Conservation (phyloP, 495 filamentous ascomycete species). For the Aspergillus carlsbadensis region DNA sequence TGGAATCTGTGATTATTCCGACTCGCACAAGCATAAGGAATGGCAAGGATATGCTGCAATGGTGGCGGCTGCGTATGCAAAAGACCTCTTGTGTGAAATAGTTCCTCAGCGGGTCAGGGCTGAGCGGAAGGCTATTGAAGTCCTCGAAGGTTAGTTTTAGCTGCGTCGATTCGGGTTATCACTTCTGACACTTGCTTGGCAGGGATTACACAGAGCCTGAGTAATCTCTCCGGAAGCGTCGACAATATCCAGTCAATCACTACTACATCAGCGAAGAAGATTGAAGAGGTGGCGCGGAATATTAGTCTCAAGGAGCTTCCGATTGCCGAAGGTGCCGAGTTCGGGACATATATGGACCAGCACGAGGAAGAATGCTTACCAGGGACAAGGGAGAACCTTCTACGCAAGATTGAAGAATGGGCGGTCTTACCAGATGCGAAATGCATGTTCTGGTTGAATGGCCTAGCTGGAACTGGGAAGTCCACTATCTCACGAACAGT, state of each 20-base stretch:
- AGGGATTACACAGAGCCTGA: too few species aligned
- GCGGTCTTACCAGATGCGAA: neutral
- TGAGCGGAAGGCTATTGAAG: neutral
- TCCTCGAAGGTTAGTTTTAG: neutral
- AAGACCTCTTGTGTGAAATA: slow-evolving; percentile 11
- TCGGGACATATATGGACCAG: neutral
- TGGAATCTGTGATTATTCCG: slow-evolving; percentile 42
- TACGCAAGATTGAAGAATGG: too few species aligned
- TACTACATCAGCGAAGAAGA: too few species aligned
- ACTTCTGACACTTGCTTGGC: too few species aligned
- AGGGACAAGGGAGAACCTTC: neutral
- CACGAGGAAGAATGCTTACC: neutral
- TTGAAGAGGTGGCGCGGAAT: too few species aligned
- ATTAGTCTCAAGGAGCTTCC: neutral
- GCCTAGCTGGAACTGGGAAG: neutral
- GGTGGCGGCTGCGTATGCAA: slow-evolving; percentile 34
- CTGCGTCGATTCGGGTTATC: too few species aligned
- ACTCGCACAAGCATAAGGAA: slow-evolving; percentile 39
- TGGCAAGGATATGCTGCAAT: slow-evolving; percentile 42
- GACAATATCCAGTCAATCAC: too few species aligned
- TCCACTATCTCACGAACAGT: neutral
- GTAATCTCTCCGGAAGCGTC: too few species aligned
- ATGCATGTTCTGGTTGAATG: slow-evolving; percentile 1
- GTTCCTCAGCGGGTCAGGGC: neutral
- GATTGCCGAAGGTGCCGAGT: neutral